These are phyloP conservation scores for Colletotrichum eleusines DNA, from an alignment of 2,329 filamentous ascomycete genomes.

Conservation along the genomic window DNA sequence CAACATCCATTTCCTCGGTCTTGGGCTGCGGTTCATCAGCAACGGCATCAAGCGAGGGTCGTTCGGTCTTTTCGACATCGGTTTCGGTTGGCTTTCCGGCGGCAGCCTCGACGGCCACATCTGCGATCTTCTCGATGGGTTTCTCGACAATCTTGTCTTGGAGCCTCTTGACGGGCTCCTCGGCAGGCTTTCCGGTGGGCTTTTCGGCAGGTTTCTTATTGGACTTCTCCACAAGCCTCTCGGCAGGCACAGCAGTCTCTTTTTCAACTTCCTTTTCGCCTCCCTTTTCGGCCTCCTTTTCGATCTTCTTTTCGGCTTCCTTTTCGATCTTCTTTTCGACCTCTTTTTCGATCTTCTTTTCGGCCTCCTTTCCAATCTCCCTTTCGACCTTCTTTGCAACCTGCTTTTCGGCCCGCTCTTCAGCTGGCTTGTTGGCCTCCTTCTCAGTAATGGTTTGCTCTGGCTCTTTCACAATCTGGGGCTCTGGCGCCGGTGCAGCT, in stretches of 20 bases:
- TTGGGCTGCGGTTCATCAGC: constrained; percentile 49
- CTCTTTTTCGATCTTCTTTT: not conserved
- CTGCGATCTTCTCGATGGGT: not conserved
- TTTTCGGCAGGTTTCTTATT: constrained; percentile 1
- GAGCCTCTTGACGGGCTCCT: not conserved
- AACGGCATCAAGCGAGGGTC: not conserved
- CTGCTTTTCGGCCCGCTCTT: not conserved
- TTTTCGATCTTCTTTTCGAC: not conserved
- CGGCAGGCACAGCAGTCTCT: not conserved
- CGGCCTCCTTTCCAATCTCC: not conserved
- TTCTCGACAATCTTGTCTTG: constrained; percentile 5
- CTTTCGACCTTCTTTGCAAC: constrained; percentile 1
- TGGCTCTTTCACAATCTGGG: constrained; percentile 2
- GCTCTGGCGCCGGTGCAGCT: constrained; percentile 3
- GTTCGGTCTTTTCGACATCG: constrained; percentile 41
- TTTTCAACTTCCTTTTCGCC: not conserved
- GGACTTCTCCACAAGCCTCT: constrained; percentile 1
- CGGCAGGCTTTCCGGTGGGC: not conserved
- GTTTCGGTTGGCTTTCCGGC: constrained; percentile 9
- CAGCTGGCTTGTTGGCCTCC: not conserved
- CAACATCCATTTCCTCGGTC: constrained; percentile 57
- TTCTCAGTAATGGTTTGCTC: constrained; percentile 20
- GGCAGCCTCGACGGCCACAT: not conserved
- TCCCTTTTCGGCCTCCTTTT: constrained; percentile 1
- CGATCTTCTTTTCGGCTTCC: not conserved